A percentile compares a stretch with the other conserved stretches of the same genome.
These are phyloP conservation scores for Wickerhamiella brachini DNA, from an alignment of 805 yeast genomes.

Conservation along the genomic window DNA sequence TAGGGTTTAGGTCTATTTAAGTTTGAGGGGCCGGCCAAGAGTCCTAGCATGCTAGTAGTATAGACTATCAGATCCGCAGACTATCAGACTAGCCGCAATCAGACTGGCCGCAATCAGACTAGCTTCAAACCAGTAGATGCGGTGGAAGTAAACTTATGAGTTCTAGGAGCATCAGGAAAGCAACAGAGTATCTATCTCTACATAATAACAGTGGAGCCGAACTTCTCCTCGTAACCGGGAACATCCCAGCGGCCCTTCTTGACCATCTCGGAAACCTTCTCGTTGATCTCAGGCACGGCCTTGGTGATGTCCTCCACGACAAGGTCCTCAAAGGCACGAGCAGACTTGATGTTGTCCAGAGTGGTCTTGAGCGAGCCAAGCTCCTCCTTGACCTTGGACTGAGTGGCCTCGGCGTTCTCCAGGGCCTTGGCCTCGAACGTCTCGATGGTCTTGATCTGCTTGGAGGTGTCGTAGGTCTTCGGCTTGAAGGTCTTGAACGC, in stretches of 20 bases:
- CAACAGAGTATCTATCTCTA: conserved; percentile 6
- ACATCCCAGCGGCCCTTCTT: conserved; percentile 95
- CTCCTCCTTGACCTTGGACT: conserved; percentile 75
- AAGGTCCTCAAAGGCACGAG: conserved; percentile 95
- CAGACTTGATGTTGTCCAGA: conserved; percentile 82
- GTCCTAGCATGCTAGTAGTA: too few species aligned
- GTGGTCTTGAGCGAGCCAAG: conserved; percentile 76
- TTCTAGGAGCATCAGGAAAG: too few species aligned
- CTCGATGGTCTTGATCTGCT: conserved; percentile 83
- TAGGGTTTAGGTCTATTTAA: too few species aligned
- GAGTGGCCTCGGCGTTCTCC: conserved; percentile 90
- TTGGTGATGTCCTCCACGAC: conserved; percentile 87
- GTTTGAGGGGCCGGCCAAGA: too few species aligned
- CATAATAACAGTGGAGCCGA: conserved; percentile 94
- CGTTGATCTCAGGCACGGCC: conserved; percentile 96
- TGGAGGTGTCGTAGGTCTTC: conserved; percentile 68
- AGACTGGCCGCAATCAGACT: too few species aligned
- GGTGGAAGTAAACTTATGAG: too few species aligned
- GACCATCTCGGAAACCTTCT: conserved; percentile 88
- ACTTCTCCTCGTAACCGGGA: conserved; percentile 97
- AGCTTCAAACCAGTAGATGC: too few species aligned
- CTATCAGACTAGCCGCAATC: too few species aligned
- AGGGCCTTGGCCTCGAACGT: conserved; percentile 90
- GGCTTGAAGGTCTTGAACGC: conserved; percentile 70
- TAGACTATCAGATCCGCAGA: too few species aligned